These are phyloP conservation scores for Larix kaempferi DNA, from an alignment of 75 land plant genomes.

Conservation along the genomic window DNA sequence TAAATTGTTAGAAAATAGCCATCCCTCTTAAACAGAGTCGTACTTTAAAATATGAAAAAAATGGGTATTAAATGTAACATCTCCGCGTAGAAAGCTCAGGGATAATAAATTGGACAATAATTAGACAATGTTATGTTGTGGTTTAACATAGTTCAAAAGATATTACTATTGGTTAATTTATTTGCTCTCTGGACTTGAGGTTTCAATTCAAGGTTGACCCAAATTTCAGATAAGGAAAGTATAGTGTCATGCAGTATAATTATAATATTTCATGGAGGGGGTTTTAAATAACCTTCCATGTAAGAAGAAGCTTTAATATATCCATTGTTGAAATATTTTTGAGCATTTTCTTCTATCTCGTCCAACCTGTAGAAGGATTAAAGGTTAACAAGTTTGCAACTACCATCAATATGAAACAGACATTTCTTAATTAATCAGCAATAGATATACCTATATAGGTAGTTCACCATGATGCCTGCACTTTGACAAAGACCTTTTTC, in stretches of 20 bases:
- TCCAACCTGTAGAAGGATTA: slow-evolving; percentile 38
- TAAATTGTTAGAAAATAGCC: not conserved
- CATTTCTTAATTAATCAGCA: not conserved
- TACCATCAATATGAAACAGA: not conserved
- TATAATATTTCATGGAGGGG: not conserved
- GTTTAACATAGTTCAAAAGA: not conserved
- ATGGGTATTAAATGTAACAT: not conserved
- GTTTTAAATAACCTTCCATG: not conserved
- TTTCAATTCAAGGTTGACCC: not conserved
- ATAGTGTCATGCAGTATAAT: not conserved
- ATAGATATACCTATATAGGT: slow-evolving; percentile 64
- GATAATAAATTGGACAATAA: not conserved
- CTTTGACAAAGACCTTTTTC: slow-evolving; percentile 70
- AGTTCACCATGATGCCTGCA: slow-evolving; percentile 96
- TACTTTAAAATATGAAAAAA: not conserved
- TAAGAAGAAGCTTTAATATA: slow-evolving; percentile 32
- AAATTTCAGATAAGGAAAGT: not conserved
- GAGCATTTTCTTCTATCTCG: slow-evolving; percentile 63
- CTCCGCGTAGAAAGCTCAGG: not conserved
- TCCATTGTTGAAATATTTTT: slow-evolving; percentile 49
- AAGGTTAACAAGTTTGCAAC: not conserved
- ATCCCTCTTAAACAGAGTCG: not conserved
- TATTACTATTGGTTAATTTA: not conserved
- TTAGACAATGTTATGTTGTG: not conserved
- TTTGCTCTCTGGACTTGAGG: not conserved